Evolutionary conservation across 805 yeast species (phyloP).

Genomic region (Cyberlindnera suaveolens): DNA sequence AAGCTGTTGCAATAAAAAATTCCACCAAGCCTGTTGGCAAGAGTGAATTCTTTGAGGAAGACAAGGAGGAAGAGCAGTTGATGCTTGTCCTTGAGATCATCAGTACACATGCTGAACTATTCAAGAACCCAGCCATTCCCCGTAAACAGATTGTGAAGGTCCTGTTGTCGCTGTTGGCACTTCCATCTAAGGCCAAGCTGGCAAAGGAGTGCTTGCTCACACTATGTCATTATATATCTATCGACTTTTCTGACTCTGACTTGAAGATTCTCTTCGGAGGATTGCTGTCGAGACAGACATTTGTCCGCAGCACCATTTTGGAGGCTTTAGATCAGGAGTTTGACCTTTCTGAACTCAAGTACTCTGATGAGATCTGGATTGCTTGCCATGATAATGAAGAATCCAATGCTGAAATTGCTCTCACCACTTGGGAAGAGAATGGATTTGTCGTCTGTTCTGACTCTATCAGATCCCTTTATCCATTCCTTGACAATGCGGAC

Average conservation of each 20-base stretch:
- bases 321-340: constrained; percentile 86
- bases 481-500: constrained; percentile 47
- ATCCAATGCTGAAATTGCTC: constrained; percentile 56
- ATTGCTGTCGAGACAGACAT: constrained; percentile 53
- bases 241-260: constrained; percentile 52
- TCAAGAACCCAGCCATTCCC: constrained; percentile 63
- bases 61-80: constrained; percentile 83
- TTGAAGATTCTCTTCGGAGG: constrained; percentile 49
- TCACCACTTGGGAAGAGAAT: constrained; percentile 82
- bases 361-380: constrained; percentile 70
- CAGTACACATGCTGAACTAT: constrained; percentile 58
- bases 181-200: constrained; percentile 73
- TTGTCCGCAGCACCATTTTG: constrained; percentile 72
- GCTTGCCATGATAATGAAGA: constrained; percentile 69
- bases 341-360: constrained; percentile 37
- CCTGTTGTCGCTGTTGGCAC: constrained; percentile 57
- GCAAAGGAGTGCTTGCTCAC: constrained; percentile 81
- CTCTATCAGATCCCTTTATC: constrained; percentile 41
- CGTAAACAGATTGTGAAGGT: constrained; percentile 57
- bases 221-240: constrained; percentile 69
- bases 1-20: constrained; percentile 44
- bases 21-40: constrained; percentile 46
- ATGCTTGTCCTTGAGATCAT: constrained; percentile 72
- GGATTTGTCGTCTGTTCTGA: constrained; percentile 40
- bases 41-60: constrained; percentile 73